These are phyloP conservation scores for Stentor coeruleus DNA, from an alignment of 73 alveolate genomes.

Conservation along the genomic window DNA sequence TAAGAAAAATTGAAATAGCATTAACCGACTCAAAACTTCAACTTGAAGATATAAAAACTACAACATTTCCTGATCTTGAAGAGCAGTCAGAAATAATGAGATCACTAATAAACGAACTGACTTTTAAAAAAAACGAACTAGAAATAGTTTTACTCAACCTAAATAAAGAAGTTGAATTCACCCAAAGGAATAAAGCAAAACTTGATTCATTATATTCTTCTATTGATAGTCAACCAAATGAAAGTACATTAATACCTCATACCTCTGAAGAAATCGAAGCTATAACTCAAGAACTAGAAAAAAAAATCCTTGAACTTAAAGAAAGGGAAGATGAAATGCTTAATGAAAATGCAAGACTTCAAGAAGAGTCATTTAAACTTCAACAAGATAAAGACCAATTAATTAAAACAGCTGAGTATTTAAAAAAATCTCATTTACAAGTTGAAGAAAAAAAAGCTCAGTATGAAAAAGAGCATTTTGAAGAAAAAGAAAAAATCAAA, in stretches of 20 bases:
- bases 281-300: background rate
- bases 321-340: background rate
- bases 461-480: too few species aligned
- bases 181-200: background rate
- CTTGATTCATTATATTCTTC: background rate
- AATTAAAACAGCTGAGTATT: background rate
- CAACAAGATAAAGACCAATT: background rate
- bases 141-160: background rate
- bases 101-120: background rate
- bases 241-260: background rate
- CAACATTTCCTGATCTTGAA: background rate
- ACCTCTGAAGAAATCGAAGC: too few species aligned
- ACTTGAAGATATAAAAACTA: background rate
- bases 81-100: background rate
- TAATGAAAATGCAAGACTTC: background rate
- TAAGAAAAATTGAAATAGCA: background rate
- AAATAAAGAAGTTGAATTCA: background rate
- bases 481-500: too few species aligned
- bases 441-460: background rate
- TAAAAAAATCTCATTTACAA: background rate
- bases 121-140: background rate
- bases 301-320: too few species aligned
- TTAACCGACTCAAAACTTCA: background rate
- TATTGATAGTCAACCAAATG: background rate
- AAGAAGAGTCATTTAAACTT: too few species aligned